Evolutionary conservation across 345 rosid species (phyloP).

Genomic region (Eucalyptus sp.): DNA sequence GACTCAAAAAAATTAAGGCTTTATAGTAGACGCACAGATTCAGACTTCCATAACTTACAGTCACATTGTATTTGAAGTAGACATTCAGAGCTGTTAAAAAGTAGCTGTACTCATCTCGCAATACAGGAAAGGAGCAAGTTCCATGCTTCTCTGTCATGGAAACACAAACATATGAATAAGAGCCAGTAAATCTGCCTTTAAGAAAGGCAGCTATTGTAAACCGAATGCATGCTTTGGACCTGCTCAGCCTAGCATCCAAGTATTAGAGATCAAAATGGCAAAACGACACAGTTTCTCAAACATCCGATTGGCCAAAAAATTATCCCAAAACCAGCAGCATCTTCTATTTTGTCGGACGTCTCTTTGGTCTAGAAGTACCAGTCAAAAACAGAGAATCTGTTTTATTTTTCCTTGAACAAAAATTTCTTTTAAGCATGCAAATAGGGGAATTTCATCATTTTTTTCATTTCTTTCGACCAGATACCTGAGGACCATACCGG

Average conservation of each 20-base stretch:
- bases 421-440: neutral
- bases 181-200: neutral
- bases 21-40: neutral
- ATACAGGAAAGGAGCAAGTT: conserved; percentile 75
- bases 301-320: neutral
- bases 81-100: conserved; percentile 62
- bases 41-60: conserved; percentile 37
- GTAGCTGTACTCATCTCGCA: conserved; percentile 66
- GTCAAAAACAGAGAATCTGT: neutral
- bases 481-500: neutral
- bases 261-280: neutral
- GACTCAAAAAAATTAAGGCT: neutral
- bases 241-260: neutral
- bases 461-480: neutral
- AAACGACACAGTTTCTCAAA: neutral
- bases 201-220: neutral
- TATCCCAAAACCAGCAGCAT: neutral
- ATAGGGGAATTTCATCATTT: neutral
- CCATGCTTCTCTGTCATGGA: conserved; percentile 75
- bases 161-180: neutral
- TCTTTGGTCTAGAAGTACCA: neutral
- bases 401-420: neutral
- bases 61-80: conserved; percentile 75
- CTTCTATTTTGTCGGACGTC: neutral
- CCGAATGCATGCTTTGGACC: neutral